phyloP scores from a whole-genome alignment of 1,284 basidiomycete genomes.

The Chiua sp. region DNA sequence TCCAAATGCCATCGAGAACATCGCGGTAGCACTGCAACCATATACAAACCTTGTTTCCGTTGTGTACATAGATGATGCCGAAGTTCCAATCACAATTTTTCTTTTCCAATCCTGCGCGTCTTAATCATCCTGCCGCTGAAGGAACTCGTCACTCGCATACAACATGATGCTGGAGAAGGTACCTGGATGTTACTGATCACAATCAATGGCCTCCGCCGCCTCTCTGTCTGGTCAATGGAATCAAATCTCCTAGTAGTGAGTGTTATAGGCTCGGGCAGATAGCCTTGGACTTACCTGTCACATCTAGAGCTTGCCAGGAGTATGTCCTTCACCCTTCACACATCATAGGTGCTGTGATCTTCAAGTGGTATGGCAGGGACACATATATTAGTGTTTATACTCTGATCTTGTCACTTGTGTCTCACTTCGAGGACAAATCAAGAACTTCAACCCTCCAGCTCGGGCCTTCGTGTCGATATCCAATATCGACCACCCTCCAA shows the following conservation, averaged over 20 bases:
- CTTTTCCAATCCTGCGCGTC: conserved; percentile 51
- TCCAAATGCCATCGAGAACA: conserved; percentile 50
- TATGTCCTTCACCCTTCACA: conserved; percentile 56
- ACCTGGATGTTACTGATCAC: conserved; percentile 60
- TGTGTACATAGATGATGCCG: conserved; percentile 65
- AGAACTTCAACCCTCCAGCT: too few relatives aligned
- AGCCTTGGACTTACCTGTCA: conserved; percentile 57
- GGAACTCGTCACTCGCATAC: conserved; percentile 62
- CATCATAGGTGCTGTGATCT: too few relatives aligned
- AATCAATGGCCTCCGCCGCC: conserved; percentile 53
- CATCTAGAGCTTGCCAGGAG: conserved; percentile 71
- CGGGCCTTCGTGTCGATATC: too few relatives aligned
- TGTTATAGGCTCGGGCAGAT: conserved; percentile 65
- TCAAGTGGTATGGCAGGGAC: too few relatives aligned
- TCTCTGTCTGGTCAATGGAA: conserved; percentile 71
- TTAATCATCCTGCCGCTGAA: conserved; percentile 53
- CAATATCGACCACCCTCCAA: too few relatives aligned
- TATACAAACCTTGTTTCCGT: conserved; percentile 63
- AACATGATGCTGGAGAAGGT: conserved; percentile 57
- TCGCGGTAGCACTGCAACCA: conserved; percentile 54
- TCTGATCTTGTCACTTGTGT: too few relatives aligned
- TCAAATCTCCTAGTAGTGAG: conserved; percentile 60
- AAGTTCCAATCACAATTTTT: conserved; percentile 43
- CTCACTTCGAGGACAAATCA: too few relatives aligned
- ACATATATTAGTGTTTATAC: too few relatives aligned